A percentile compares a stretch with the other conserved stretches of the same genome.
Evolutionary conservation across 169 alveolate species (phyloP).

Genomic region (Perkinsus chesapeaki): DNA sequence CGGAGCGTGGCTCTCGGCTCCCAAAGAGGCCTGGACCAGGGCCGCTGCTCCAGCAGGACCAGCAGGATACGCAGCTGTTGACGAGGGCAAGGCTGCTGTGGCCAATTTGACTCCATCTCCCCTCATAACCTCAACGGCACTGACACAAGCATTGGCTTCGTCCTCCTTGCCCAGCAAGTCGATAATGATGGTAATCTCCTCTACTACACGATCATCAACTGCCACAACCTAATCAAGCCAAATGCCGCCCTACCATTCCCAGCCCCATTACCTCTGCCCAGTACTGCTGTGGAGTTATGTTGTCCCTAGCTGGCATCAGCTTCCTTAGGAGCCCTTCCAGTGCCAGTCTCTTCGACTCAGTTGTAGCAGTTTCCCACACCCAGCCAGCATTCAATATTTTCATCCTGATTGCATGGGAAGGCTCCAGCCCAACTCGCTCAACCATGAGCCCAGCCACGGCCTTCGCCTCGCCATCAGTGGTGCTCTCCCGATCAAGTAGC

Average conservation of each 20-base stretch:
- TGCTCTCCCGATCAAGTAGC: neutral
- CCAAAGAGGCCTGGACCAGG: neutral
- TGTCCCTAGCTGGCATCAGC: neutral
- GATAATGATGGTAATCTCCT: neutral
- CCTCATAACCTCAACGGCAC: neutral
- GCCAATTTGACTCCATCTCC: neutral
- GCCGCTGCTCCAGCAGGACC: neutral
- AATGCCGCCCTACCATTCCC: neutral
- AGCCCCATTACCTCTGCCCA: neutral
- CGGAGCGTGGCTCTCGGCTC: neutral
- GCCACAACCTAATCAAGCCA: neutral
- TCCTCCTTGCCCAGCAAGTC: neutral
- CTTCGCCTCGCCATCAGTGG: neutral
- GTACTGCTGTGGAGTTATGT: neutral
- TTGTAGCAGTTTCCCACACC: neutral
- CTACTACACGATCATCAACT: neutral
- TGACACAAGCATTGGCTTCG: neutral
- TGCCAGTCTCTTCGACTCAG: neutral
- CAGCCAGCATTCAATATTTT: neutral
- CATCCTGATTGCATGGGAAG: neutral
- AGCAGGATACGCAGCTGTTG: neutral
- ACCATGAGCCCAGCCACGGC: constrained; percentile 3
- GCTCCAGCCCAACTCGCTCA: neutral
- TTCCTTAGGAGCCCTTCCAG: neutral
- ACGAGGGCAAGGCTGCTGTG: neutral